Base-by-base conservation (phyloP, 2,329 filamentous ascomycete genomes). In the Aspergillus texensis region DNA sequence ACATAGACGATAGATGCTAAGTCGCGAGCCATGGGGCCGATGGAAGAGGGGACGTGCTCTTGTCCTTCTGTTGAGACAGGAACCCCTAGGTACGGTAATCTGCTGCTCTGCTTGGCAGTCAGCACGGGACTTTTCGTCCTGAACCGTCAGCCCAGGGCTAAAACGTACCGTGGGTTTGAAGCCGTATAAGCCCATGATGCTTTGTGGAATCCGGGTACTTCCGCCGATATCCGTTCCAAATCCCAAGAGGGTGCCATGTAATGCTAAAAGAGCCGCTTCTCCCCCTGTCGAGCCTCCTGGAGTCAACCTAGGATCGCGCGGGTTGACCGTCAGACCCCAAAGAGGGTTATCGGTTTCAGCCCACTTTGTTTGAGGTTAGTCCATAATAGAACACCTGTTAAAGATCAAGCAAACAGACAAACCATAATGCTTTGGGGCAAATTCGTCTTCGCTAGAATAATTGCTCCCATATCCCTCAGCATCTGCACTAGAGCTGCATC, bases 61-160 rank as follows among this genome's bases (percentile, higher is more conserved):
- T 89, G 87, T 39, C 88, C 86, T 46, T 89, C 86, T 0, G 85
- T 88, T 0, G 86, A 88, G 0, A 89, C 87, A 0, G 85, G 80
- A 0, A 87, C 85, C 0, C 86, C 86, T 14, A 80, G 71, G 57
- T 89, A 89, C 0, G 88, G 86, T 0, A 89, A 71, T 6, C 87
- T 81, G 2, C 80, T 79, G 66, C 84, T 88, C 85, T 88, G 36
- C 57, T 26, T 28, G 9, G 10, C 6, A 26, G 39, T 62, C 4
- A 60, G 50, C 39, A 57, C 12, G 34, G n/a, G 6, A n/a, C 46
- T 50, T 50, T 30, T 19, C 45, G 6, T 30, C 16, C 6, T 28
- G 43, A 14, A 28, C 24, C 10, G 24, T 30, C 46, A 30, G 6
- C 30, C 14, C 26, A 16, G 26, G 32, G 28, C 21, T 28, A 3